Percentiles rank a stretch among this genome's conserved stretches.
These are phyloP conservation scores for Torulaspora maleeae DNA, from an alignment of 805 yeast species.

Conservation along the genomic window DNA sequence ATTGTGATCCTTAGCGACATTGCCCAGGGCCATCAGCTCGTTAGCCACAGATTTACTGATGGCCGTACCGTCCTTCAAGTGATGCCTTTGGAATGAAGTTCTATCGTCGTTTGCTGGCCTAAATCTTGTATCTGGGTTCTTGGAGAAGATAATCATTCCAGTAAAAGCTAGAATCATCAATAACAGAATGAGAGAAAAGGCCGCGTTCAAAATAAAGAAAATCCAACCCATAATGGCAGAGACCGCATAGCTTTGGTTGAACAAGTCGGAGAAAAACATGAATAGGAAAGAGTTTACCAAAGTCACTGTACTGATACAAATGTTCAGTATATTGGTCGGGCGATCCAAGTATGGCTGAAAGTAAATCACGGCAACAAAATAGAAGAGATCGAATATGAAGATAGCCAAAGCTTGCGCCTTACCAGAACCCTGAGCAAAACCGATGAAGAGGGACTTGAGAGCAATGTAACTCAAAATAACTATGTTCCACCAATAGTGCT, in stretches of 20 bases:
- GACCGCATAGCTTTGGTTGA: constrained; percentile 74
- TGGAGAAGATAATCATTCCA: constrained; percentile 58
- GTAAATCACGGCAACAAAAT: constrained; percentile 57
- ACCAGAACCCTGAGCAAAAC: constrained; percentile 75
- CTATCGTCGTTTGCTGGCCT: constrained; percentile 90
- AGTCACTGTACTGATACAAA: constrained; percentile 64
- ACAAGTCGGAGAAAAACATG: constrained; percentile 78
- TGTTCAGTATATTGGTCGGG: constrained; percentile 73
- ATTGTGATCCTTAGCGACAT: constrained; percentile 77
- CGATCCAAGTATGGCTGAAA: constrained; percentile 75
- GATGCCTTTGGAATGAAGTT: constrained; percentile 69
- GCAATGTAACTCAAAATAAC: constrained; percentile 58
- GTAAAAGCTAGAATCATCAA: constrained; percentile 65
- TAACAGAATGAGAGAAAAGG: constrained; percentile 71
- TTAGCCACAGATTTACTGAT: constrained; percentile 36
- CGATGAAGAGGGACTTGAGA: constrained; percentile 66
- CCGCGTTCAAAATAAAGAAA: constrained; percentile 84
- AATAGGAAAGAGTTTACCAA: constrained; percentile 79
- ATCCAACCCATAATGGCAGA: constrained; percentile 88
- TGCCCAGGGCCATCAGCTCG: constrained; percentile 69
- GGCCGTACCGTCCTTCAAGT: constrained; percentile 33
- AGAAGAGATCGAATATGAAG: constrained; percentile 70
- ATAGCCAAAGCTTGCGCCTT: constrained; percentile 73
- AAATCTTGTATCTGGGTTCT: constrained; percentile 84
- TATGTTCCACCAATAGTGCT: constrained; percentile 76